A percentile compares a stretch with the other conserved stretches of the same genome.
Conservation (phyloP, 495 filamentous ascomycete genomes). For the Opeltia flavorubescens region DNA sequence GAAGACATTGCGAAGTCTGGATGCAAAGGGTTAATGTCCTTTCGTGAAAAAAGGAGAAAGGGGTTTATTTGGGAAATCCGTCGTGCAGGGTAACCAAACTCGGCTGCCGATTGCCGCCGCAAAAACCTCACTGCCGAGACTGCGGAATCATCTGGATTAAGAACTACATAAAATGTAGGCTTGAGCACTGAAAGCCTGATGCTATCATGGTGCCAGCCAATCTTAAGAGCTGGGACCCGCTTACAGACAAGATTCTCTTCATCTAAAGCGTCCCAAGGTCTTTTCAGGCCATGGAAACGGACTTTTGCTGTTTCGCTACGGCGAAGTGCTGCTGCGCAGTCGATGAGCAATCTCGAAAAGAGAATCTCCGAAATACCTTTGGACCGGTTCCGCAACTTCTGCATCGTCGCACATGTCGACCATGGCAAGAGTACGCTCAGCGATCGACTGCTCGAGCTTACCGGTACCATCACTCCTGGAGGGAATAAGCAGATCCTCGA, state of each 20-base stretch:
- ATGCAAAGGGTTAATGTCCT: background rate
- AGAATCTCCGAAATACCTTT: slow-evolving; percentile 82
- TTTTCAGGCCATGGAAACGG: slow-evolving; percentile 11
- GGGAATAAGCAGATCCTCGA: slow-evolving; percentile 92
- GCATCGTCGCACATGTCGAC: slow-evolving; percentile 97
- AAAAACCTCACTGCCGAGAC: too few relatives aligned
- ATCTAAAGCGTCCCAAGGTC: background rate
- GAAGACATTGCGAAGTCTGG: slow-evolving; percentile 19
- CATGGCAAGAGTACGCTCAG: slow-evolving; percentile 94
- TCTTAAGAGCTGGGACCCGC: background rate
- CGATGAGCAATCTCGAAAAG: slow-evolving; percentile 48
- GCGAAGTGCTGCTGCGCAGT: slow-evolving; percentile 24
- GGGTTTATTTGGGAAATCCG: background rate
- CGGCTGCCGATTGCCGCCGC: too few relatives aligned
- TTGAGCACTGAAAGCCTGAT: slow-evolving; percentile 19
- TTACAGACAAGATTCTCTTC: background rate
- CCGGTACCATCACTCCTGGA: slow-evolving; percentile 78
- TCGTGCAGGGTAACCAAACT: too few relatives aligned
- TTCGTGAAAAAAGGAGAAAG: background rate
- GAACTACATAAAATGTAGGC: too few relatives aligned
- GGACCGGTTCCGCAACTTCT: slow-evolving; percentile 86
- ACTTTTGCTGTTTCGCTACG: slow-evolving; percentile 27
- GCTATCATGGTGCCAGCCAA: slow-evolving; percentile 15
- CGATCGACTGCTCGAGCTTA: slow-evolving; percentile 85
- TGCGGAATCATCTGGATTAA: too few relatives aligned